Conservation (phyloP, 495 filamentous ascomycete species). For the Rostrohypoxylon terebratum region DNA sequence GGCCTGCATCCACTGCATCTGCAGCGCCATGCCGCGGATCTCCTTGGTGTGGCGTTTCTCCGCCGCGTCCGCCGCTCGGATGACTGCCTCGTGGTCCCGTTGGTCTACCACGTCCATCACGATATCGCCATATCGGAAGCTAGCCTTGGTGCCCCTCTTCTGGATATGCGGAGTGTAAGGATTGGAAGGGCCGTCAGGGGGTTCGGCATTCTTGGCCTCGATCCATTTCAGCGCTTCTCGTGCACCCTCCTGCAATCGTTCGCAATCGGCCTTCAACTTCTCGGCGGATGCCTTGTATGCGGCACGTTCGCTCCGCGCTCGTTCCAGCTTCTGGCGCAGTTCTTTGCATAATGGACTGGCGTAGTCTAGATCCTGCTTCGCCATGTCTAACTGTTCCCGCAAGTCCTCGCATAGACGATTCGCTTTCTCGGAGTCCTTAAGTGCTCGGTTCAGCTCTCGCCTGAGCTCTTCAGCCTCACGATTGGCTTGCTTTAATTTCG, state of each 20-base stretch:
- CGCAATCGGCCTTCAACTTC: conserved; percentile 57
- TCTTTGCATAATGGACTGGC: conserved; percentile 36
- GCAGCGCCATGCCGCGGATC: conserved; percentile 82
- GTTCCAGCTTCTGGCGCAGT: conserved; percentile 60
- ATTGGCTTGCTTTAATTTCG: conserved; percentile 53
- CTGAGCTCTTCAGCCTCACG: conserved; percentile 61
- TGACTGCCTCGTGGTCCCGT: conserved; percentile 55
- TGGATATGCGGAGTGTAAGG: conserved; percentile 36
- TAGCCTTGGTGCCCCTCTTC: conserved; percentile 45
- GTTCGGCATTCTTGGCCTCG: conserved; percentile 53
- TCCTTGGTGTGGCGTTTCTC: conserved; percentile 80
- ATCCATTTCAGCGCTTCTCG: conserved; percentile 47
- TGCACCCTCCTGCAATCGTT: conserved; percentile 50
- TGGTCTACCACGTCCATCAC: conserved; percentile 52
- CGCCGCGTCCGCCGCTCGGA: conserved; percentile 62
- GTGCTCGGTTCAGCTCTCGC: conserved; percentile 55
- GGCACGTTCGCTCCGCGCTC: conserved; percentile 58
- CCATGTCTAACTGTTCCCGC: conserved; percentile 36
- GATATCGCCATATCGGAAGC: conserved; percentile 51
- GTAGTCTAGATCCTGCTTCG: conserved; percentile 46
- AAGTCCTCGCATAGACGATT: conserved; percentile 42
- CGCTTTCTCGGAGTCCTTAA: conserved; percentile 41
- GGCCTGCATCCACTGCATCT: conserved; percentile 89
- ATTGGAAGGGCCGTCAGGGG: conserved; percentile 38
- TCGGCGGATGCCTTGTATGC: conserved; percentile 58